phyloP scores from a whole-genome alignment of 176 grass and related monocot genomes.

The Rhynchospora breviuscula region DNA sequence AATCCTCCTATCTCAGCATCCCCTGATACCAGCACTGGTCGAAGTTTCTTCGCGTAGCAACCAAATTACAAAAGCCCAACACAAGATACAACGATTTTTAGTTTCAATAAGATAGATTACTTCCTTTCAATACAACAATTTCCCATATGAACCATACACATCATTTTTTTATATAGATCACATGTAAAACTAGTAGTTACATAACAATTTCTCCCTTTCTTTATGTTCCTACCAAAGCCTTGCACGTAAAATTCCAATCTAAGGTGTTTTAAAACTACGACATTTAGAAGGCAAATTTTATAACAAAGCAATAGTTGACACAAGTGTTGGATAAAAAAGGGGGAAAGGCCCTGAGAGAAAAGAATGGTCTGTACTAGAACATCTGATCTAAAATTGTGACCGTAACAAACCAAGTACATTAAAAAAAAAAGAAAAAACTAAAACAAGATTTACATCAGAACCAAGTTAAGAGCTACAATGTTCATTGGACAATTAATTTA shows the following conservation, averaged over 20 bases:
- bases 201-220: too few species aligned
- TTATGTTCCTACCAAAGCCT: neutral
- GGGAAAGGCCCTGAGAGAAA: neutral
- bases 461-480: slow-evolving; percentile 15
- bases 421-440: neutral
- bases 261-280: neutral
- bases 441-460: slow-evolving; percentile 19
- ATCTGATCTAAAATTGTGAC: neutral
- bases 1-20: too few species aligned
- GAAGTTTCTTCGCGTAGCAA: neutral
- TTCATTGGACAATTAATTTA: neutral
- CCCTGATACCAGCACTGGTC: too few species aligned
- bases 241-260: neutral
- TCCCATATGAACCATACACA: too few species aligned
- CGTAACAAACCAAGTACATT: slow-evolving; percentile 3
- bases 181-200: too few species aligned
- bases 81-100: neutral
- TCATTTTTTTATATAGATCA: too few species aligned
- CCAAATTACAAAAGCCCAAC: neutral
- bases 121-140: too few species aligned
- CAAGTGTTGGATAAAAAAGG: neutral
- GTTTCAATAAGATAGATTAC: too few species aligned
- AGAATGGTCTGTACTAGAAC: slow-evolving; percentile 5
- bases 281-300: neutral
- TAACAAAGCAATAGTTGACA: neutral